phyloP scores from a whole-genome alignment of 2,329 filamentous ascomycete species.

The Calcarisporium arbuscula region DNA sequence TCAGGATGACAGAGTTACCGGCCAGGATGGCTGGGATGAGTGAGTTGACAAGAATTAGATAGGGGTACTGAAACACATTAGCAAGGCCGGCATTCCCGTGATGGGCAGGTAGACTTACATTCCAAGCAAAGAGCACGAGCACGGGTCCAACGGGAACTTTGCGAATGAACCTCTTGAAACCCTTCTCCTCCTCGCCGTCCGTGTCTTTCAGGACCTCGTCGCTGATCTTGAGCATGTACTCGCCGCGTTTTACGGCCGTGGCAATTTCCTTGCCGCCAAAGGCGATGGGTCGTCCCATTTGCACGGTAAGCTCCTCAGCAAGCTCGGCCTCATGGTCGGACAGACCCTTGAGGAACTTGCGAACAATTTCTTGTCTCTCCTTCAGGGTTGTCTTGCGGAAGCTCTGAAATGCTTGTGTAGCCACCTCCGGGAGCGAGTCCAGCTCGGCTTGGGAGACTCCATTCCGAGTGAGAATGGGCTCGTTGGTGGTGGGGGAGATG shows the following conservation, averaged over 20 bases:
- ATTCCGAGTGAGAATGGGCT: constrained; percentile 72
- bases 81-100: constrained; percentile 1
- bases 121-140: constrained; percentile 91
- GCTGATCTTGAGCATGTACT: constrained; percentile 81
- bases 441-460: constrained; percentile 68
- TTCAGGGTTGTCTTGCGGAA: constrained; percentile 70
- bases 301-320: constrained; percentile 77
- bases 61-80: constrained; percentile 61
- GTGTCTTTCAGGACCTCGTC: constrained; percentile 73
- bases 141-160: constrained; percentile 85
- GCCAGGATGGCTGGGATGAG: constrained; percentile 85
- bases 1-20: constrained; percentile 87
- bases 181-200: constrained; percentile 74
- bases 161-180: constrained; percentile 84
- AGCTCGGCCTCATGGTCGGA: constrained; percentile 69
- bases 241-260: constrained; percentile 77
- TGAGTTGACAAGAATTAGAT: constrained; percentile 88
- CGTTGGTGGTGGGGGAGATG: constrained; percentile 85
- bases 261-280: constrained; percentile 78
- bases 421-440: constrained; percentile 61
- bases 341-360: constrained; percentile 69
- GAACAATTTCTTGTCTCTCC: constrained; percentile 74
- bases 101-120: constrained; percentile 51
- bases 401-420: constrained; percentile 67
- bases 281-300: constrained; percentile 91